Conservation (phyloP, 2,329 filamentous ascomycete species). For the Botrytis tulipae region DNA sequence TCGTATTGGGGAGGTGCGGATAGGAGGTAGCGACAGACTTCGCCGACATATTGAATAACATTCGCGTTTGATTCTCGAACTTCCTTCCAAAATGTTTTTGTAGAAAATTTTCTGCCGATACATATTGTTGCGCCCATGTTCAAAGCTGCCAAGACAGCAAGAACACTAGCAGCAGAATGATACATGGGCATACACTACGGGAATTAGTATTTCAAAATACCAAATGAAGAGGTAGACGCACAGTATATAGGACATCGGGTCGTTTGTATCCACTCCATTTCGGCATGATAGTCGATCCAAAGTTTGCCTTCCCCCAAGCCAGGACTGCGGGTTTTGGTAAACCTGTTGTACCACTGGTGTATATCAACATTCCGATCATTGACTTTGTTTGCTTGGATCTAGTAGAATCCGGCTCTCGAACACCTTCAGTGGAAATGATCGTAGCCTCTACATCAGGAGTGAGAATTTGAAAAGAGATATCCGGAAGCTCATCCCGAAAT, state of each 20-base stretch:
- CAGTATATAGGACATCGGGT: conserved; percentile 73
- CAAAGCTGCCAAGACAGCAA: conserved; percentile 65
- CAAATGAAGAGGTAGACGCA: conserved; percentile 41
- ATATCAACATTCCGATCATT: conserved; percentile 73
- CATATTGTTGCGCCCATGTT: conserved; percentile 63
- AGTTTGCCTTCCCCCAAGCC: conserved; percentile 65
- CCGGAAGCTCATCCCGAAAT: conserved; percentile 50
- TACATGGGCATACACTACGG: conserved; percentile 81
- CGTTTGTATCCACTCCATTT: conserved; percentile 57
- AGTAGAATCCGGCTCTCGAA: conserved; percentile 57
- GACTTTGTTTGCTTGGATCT: conserved; percentile 48
- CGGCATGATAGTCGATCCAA: conserved; percentile 52
- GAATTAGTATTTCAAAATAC: conserved; percentile 25
- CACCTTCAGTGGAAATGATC: conserved; percentile 50
- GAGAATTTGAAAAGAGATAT: conserved; percentile 61
- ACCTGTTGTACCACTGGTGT: conserved; percentile 82
- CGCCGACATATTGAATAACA: conserved; percentile 82
- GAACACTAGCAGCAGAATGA: conserved; percentile 72
- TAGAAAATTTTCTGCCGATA: conserved; percentile 76
- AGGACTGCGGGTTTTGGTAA: conserved; percentile 78
- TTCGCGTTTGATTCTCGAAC: conserved; percentile 70
- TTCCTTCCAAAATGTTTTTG: conserved; percentile 73
- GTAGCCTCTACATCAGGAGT: conserved; percentile 56
- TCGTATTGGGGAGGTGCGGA: conserved; percentile 62
- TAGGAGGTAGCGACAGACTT: conserved; percentile 80